These are phyloP conservation scores for Allomyces macrogynus DNA, from an alignment of 192 early-diverging fungal genomes.

Conservation along the genomic window DNA sequence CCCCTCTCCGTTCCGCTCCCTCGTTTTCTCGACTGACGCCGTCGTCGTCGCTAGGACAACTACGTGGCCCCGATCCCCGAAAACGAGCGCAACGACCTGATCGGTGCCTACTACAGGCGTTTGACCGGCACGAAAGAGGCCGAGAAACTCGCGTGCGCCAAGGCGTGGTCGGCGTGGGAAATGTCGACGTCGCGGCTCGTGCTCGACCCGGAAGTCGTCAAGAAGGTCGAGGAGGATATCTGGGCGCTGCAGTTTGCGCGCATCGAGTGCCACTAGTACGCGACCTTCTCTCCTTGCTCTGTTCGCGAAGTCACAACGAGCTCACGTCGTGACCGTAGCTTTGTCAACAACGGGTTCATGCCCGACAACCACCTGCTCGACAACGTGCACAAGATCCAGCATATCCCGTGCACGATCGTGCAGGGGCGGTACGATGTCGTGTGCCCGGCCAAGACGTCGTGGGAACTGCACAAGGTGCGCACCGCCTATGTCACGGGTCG, in stretches of 20 bases:
- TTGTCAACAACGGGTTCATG: slow-evolving; percentile 54
- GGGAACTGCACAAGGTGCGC: slow-evolving; percentile 19
- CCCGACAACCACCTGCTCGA: slow-evolving; percentile 33
- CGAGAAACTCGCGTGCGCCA: slow-evolving; percentile 25
- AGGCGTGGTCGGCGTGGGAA: slow-evolving; percentile 19
- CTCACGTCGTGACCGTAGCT: slow-evolving; percentile 16
- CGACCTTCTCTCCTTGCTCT: no score
- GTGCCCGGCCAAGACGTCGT: slow-evolving; percentile 19
- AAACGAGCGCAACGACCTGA: slow-evolving; percentile 35
- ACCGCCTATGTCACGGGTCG: slow-evolving; percentile 13
- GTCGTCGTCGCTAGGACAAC: slow-evolving; percentile 17
- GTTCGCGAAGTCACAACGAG: no score
- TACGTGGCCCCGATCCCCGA: slow-evolving; percentile 38
- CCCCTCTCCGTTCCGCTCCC: neutral
- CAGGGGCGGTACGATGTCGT: slow-evolving; percentile 43
- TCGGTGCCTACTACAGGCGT: slow-evolving; percentile 42
- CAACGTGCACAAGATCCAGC: slow-evolving; percentile 39
- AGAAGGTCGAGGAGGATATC: slow-evolving; percentile 30
- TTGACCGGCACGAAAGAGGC: slow-evolving; percentile 28
- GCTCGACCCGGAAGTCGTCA: slow-evolving; percentile 22
- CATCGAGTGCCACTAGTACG: slow-evolving; percentile 39
- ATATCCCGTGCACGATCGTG: slow-evolving; percentile 42
- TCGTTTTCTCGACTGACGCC: neutral
- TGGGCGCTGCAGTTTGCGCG: slow-evolving; percentile 47
- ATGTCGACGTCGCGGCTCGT: slow-evolving; percentile 1